Evolutionary conservation across 192 early-diverging fungal genomes (phyloP), one percentile per base, ranked within the genome.

Genomic region (Backusella psychrophila): DNA sequence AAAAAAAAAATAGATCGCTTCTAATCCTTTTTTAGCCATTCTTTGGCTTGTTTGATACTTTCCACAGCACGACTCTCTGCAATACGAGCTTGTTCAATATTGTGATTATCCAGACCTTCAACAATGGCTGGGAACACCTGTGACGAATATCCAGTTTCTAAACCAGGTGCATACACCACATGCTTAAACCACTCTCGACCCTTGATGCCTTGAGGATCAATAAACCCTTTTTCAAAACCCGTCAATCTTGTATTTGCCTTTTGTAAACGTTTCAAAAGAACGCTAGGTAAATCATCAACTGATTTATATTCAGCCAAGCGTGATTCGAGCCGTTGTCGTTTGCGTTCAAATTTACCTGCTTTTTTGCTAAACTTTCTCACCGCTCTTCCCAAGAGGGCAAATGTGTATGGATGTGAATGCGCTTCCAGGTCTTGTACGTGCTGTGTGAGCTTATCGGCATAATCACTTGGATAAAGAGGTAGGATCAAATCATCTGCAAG

Each of bases 161-260:
- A 68, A 5, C 85, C 89, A 1, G 90, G 90, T 0, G 88, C 83
- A 42, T 86, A 78, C 1, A 92, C 59, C 21, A 85, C 79, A 65
- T 92, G 90, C 44, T 89, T 87, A 74, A 85, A 90, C 90, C 90
- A 92, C 23, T 76, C 74, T 36, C 89, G 87, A 4, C 85, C 84
- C 2, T 82, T 82, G 26, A 90, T 84, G 14, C 90, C 90, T 56
- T 87, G 79, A 2, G 82, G 81, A 29, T 88, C 85, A 66, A 89
- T 81, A 72, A 92, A 88, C 34, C 84, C 78, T 12, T 83, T 79
- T 75, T 92, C 90, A 31, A 90, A 83, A 19, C 75, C 31, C 8
- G 74, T 82, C 3, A 79, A 52, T 19, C 85, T 77, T 52, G 85
- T 82, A 71, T 92, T 91, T 21, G 87, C 76, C 0, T 75, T 75